Percentiles rank a stretch among this genome's conserved stretches.
Conservation (phyloP, 2,329 filamentous ascomycete species). For the Claviceps maximensis region DNA sequence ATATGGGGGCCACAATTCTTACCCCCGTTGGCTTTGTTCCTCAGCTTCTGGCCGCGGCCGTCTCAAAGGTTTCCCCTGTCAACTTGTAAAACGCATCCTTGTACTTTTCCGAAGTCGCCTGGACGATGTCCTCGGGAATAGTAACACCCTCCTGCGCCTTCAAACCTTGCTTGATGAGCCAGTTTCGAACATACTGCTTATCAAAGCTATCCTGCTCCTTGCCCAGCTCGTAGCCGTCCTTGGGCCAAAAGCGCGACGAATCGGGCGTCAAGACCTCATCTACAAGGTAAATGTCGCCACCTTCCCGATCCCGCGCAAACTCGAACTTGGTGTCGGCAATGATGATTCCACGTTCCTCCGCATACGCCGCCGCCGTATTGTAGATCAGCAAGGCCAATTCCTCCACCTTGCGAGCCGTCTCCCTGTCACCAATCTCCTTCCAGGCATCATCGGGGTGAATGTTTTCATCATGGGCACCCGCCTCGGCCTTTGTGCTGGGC, state of each 20-base stretch:
- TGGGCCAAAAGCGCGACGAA: slow-evolving; percentile 77
- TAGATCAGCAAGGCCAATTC: slow-evolving; percentile 20
- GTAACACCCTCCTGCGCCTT: slow-evolving; percentile 32
- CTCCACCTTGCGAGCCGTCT: slow-evolving; percentile 19
- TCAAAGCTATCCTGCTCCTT: slow-evolving; percentile 73
- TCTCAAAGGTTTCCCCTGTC: slow-evolving; percentile 37
- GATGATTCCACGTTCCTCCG: slow-evolving; percentile 27
- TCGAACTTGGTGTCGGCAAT: slow-evolving; percentile 33
- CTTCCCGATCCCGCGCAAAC: slow-evolving; percentile 40
- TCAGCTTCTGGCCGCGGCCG: slow-evolving; percentile 9
- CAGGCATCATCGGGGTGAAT: slow-evolving; percentile 57
- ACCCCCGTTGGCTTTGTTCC: no score
- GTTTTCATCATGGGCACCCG: slow-evolving; percentile 72
- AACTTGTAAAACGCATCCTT: slow-evolving; percentile 33
- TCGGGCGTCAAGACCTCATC: slow-evolving; percentile 82
- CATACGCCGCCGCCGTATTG: slow-evolving; percentile 44
- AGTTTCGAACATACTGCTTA: slow-evolving; percentile 76
- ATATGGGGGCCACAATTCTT: no score
- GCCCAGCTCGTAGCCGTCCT: slow-evolving; percentile 49
- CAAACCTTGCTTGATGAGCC: slow-evolving; percentile 58
- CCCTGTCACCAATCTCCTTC: slow-evolving; percentile 23
- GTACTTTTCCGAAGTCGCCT: slow-evolving; percentile 9
- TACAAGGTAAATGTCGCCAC: slow-evolving; percentile 31
- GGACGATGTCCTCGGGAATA: slow-evolving; percentile 46
- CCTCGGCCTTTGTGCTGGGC: slow-evolving; percentile 73